Conservation (phyloP, 495 filamentous ascomycete species). For the Parathielavia hyrcaniae region DNA sequence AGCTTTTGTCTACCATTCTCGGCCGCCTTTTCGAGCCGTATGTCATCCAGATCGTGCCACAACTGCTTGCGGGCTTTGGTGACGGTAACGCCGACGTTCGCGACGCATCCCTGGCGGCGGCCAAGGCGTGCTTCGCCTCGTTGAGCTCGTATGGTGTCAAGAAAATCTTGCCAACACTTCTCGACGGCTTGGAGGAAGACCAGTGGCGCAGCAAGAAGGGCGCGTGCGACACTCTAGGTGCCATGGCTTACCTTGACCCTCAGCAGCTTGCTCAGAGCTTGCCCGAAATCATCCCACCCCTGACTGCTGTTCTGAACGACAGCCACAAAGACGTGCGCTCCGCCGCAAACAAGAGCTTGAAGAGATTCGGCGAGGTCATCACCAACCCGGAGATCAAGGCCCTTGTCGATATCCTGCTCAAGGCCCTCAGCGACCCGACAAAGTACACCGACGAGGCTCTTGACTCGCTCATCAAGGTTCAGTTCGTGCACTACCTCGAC, state of each 20-base stretch:
- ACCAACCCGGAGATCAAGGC: conserved; percentile 94
- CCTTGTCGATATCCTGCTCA: conserved; percentile 81
- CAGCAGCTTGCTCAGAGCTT: conserved; percentile 86
- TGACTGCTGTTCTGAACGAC: conserved; percentile 90
- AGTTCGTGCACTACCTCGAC: conserved; percentile 93
- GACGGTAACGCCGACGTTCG: conserved; percentile 83
- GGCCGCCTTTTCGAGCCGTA: conserved; percentile 91
- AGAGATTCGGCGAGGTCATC: conserved; percentile 97
- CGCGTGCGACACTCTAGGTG: conserved; percentile 89
- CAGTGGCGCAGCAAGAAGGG: conserved; percentile 99
- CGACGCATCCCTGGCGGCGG: conserved; percentile 83
- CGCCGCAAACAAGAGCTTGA: conserved; percentile 89
- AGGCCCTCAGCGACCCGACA: conserved; percentile 93
- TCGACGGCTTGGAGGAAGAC: conserved; percentile 87
- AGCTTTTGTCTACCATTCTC: conserved; percentile 78
- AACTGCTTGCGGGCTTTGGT: conserved; percentile 82
- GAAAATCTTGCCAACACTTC: conserved; percentile 80
- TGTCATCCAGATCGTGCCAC: conserved; percentile 88
- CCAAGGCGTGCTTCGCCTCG: conserved; percentile 88
- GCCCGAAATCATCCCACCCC: conserved; percentile 91
- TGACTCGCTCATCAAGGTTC: conserved; percentile 88
- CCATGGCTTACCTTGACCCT: conserved; percentile 96
- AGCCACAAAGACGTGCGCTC: conserved; percentile 93
- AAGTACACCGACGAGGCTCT: conserved; percentile 95
- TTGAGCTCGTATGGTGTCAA: conserved; percentile 95